A percentile compares a stretch with the other conserved stretches of the same genome.
Conservation (phyloP, 768 basidiomycete species). For the Cantharellus cinnabarinus region DNA sequence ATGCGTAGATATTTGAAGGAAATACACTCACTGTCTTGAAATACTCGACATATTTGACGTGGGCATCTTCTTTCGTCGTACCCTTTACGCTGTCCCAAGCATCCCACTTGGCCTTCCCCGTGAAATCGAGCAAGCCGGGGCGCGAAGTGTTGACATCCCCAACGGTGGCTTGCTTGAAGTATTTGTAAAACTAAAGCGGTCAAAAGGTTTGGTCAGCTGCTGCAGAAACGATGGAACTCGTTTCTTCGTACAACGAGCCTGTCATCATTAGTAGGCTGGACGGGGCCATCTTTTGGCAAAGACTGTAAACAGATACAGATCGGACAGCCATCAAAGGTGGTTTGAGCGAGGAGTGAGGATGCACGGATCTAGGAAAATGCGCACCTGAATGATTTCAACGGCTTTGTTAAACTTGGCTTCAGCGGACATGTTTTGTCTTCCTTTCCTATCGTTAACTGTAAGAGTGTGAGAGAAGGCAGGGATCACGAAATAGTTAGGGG, state of each 20-base stretch:
- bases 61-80: conserved; percentile 47
- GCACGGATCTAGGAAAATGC: not conserved
- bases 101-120: conserved; percentile 83
- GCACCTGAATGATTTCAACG: conserved; percentile 28
- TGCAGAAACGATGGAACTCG: not conserved
- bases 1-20: not conserved
- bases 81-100: conserved; percentile 69
- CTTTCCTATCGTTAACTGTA: not conserved
- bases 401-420: conserved; percentile 59
- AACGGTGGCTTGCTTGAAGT: conserved; percentile 80
- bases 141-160: conserved; percentile 46
- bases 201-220: not conserved
- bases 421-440: conserved; percentile 29
- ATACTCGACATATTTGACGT: conserved; percentile 50
- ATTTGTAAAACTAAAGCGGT: conserved; percentile 60
- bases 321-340: not conserved
- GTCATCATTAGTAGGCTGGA: conserved; percentile 51
- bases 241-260: conserved; percentile 31
- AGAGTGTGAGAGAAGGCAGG: not conserved
- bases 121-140: conserved; percentile 69
- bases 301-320: conserved; percentile 10
- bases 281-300: conserved; percentile 63
- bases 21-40: conserved; percentile 38
- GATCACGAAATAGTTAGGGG: not conserved
- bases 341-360: not conserved